Base-by-base conservation (phyloP, 371 early-diverging fungal genomes). In the Mucor racemosus region DNA sequence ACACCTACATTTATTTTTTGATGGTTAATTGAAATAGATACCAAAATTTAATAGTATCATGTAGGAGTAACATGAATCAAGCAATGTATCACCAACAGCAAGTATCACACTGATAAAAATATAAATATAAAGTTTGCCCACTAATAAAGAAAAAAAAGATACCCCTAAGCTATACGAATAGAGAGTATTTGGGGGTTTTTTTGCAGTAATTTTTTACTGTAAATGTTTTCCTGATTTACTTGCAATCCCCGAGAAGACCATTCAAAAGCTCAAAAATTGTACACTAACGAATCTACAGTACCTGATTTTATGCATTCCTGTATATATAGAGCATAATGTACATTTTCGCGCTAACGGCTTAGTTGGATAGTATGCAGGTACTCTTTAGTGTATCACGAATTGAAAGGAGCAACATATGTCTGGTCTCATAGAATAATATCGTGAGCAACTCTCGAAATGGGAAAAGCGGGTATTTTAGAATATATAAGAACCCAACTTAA, bases 11-110 rank as follows among this genome's bases (percentile, higher is more conserved):
- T 26, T 26, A 26, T 3, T 26, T 26, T 1, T 26, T 26, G 26
- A 26, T 26, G 19, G 46, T 19, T n/a, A 19, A 46, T n/a, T 19
- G 19, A 19, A 46, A 46, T 17, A 8, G 46, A 46, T 19, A 8
- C 9, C 9, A 10, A 4, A 19, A 19, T 46, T 46, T 19, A 19
- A 46, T 46, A 46, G 46, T 7, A 19, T 46, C 46, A 46, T 53
- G 31, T 53, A 53, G 26, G 53, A 53, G 53, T 53, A 53, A 53
- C 31, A 21, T 53, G 53, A 53, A 53, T 53, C 53, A 53, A 53
- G 31, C 53, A 53, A 53, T 53, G 53, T 53, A 53, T 53, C 53
- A 53, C 53, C 5, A 53, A 53, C 19, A 53, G 26, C 53, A 53
- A 53, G 53, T 53, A 53, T 53, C 26, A 53, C 53, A 53, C 21